These are phyloP conservation scores for Ceriops tagal DNA, from an alignment of 345 rosid genomes.

Conservation along the genomic window DNA sequence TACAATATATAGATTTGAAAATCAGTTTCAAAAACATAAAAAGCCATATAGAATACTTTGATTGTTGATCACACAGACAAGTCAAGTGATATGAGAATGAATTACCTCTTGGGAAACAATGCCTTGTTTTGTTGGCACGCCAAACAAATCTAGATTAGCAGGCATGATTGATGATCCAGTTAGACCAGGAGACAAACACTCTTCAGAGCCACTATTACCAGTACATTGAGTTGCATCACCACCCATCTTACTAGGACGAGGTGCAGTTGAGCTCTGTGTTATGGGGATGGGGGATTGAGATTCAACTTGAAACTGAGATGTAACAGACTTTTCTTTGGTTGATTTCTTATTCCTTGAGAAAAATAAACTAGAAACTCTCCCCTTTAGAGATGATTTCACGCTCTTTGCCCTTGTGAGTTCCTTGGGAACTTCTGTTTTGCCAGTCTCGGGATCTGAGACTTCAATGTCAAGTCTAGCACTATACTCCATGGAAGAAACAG, in stretches of 20 bases:
- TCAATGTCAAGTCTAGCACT: conserved; percentile 44
- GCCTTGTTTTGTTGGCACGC: conserved; percentile 28
- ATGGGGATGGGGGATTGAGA: conserved; percentile 33
- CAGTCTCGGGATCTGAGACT: conserved; percentile 37
- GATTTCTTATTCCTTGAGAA: conserved; percentile 67
- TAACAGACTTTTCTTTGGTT: conserved; percentile 45
- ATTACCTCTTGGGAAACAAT: conserved; percentile 51
- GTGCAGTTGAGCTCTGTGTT: conserved; percentile 30
- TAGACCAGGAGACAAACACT: conserved; percentile 34
- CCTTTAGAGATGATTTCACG: conserved; percentile 58
- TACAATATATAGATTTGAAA: background rate
- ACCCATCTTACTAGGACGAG: conserved; percentile 27
- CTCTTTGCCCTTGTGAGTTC: conserved; percentile 51
- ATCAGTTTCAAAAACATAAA: background rate
- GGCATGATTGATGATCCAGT: conserved; percentile 28
- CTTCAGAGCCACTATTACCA: conserved; percentile 33
- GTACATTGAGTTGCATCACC: conserved; percentile 23
- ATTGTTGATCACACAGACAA: background rate
- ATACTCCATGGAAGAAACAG: conserved; percentile 53
- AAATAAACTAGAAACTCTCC: conserved; percentile 75
- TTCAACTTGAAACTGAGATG: conserved; percentile 36
- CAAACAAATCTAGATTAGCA: conserved; percentile 21
- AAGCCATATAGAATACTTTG: background rate
- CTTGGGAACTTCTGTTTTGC: conserved; percentile 39
- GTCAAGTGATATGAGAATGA: background rate